Evolutionary conservation across 768 basidiomycete species (phyloP).

Genomic region (Leccinum truebloodii): DNA sequence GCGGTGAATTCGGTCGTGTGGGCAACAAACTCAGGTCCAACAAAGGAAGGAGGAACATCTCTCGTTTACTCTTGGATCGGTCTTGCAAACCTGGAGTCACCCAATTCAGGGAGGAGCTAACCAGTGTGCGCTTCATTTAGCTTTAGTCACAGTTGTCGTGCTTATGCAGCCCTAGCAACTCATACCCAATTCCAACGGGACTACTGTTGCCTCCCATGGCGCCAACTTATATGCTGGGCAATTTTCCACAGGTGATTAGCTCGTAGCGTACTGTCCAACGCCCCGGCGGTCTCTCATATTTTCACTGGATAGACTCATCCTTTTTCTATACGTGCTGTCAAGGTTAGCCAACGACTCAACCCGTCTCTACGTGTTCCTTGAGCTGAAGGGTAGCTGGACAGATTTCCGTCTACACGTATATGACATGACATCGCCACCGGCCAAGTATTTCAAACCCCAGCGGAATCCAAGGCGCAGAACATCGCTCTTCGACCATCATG

Average conservation of each 20-base stretch:
- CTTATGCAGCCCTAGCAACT: conserved; percentile 48
- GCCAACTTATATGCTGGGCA: conserved; percentile 85
- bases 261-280: neutral
- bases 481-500: conserved; percentile 26
- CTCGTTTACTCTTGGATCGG: conserved; percentile 48
- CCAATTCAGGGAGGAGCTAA: conserved; percentile 52
- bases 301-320: conserved; percentile 60
- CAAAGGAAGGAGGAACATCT: conserved; percentile 46
- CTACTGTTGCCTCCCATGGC: conserved; percentile 70
- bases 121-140: conserved; percentile 45
- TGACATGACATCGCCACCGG: conserved; percentile 60
- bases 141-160: neutral
- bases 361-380: neutral
- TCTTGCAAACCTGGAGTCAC: conserved; percentile 35
- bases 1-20: conserved; percentile 81
- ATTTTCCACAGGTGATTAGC: conserved; percentile 63
- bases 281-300: conserved; percentile 4
- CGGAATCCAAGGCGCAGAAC: conserved; percentile 19
- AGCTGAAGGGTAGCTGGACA: conserved; percentile 26
- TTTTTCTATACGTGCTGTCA: conserved; percentile 94
- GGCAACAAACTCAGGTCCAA: conserved; percentile 48
- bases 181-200: conserved; percentile 79
- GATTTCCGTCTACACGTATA: conserved; percentile 92
- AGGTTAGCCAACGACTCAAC: conserved; percentile 44
- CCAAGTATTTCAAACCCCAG: conserved; percentile 19